phyloP scores from a whole-genome alignment of 164 flowering plant genomes.

The Sedum album region DNA sequence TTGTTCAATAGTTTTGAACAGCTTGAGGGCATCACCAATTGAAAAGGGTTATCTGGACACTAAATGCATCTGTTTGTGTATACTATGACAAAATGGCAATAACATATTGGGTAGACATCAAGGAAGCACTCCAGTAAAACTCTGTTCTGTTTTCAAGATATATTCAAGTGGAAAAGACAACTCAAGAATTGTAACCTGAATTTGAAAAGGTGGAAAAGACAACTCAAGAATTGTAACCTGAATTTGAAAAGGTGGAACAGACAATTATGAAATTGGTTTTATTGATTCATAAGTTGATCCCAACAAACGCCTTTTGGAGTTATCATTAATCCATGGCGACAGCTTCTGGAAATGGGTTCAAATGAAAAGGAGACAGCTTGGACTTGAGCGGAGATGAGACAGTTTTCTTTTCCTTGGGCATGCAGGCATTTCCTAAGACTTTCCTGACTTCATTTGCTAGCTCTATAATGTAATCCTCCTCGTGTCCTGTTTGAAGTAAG shows the following conservation, averaged over 20 bases:
- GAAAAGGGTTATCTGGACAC: background rate
- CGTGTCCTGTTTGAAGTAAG: slow-evolving; percentile 48
- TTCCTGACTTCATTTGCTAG: slow-evolving; percentile 92
- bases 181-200: too few species aligned
- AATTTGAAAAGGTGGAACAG: too few species aligned
- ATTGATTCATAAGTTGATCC: background rate
- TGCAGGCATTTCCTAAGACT: slow-evolving; percentile 33
- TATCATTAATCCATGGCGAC: background rate
- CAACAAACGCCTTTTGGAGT: background rate
- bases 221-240: too few species aligned
- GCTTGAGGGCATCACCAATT: background rate
- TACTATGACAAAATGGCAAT: background rate
- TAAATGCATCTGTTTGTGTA: too few species aligned
- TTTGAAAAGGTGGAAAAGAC: too few species aligned
- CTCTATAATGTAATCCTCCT: slow-evolving; percentile 72
- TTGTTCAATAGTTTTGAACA: background rate
- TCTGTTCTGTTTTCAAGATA: too few species aligned
- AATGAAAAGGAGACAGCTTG: background rate
- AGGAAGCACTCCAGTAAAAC: too few species aligned
- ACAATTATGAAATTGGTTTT: slow-evolving; percentile 8
- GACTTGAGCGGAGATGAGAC: slow-evolving; percentile 23
- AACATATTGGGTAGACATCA: background rate
- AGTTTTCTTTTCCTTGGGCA: slow-evolving; percentile 30
- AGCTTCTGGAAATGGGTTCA: background rate
- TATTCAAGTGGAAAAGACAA: background rate